These are phyloP conservation scores for Cladophialophora exuberans DNA, from an alignment of 2,329 filamentous ascomycete species.

Conservation along the genomic window DNA sequence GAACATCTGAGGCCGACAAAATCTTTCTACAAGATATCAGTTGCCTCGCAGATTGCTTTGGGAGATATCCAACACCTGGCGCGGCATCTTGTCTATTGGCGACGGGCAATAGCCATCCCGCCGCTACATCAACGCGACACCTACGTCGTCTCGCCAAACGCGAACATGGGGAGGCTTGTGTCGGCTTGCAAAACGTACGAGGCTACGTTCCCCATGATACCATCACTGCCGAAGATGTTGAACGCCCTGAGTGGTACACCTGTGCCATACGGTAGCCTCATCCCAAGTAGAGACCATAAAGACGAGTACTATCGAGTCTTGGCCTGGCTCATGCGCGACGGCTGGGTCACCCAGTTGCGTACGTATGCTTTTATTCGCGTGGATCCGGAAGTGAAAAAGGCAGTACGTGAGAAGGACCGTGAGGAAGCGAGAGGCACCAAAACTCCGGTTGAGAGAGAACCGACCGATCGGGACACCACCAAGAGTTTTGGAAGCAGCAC, in stretches of 20 bases:
- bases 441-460: slow-evolving; percentile 17
- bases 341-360: slow-evolving; percentile 91
- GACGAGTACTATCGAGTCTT: slow-evolving; percentile 87
- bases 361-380: slow-evolving; percentile 90
- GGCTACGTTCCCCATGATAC: slow-evolving; percentile 78
- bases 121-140: slow-evolving; percentile 87
- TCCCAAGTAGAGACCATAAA: slow-evolving; percentile 85
- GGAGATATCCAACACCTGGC: slow-evolving; percentile 84
- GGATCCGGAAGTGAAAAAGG: slow-evolving; percentile 78
- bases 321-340: slow-evolving; percentile 88
- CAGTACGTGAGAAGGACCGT: slow-evolving; percentile 67
- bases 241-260: slow-evolving; percentile 78
- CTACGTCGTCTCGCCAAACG: slow-evolving; percentile 90
- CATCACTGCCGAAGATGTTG: slow-evolving; percentile 84
- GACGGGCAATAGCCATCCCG: slow-evolving; percentile 85
- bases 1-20: slow-evolving; percentile 63
- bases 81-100: slow-evolving; percentile 94
- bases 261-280: slow-evolving; percentile 78
- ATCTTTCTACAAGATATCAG: slow-evolving; percentile 72
- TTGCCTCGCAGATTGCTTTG: slow-evolving; percentile 66
- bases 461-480: slow-evolving; percentile 12
- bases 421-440: slow-evolving; percentile 28
- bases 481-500: slow-evolving; percentile 25
- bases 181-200: slow-evolving; percentile 73
- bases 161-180: slow-evolving; percentile 72